A percentile compares a stretch with the other conserved stretches of the same genome.
Conservation (phyloP, 1,284 basidiomycete species). For the Kwoniella shivajii region DNA sequence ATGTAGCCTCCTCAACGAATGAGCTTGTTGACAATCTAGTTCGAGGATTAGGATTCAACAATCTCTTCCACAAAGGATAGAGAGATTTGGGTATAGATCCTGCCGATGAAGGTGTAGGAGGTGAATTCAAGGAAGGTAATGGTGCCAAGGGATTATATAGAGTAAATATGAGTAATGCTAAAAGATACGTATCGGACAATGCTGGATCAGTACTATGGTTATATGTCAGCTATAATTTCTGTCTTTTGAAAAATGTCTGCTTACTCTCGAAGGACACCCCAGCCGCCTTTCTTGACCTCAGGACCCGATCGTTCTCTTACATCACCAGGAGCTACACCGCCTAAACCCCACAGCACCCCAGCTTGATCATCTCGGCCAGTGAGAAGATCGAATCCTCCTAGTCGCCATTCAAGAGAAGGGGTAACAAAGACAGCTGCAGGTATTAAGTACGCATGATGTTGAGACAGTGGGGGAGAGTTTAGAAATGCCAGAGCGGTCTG, state of each 20-base stretch:
- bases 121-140: slow-evolving; percentile 65
- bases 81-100: slow-evolving; percentile 76
- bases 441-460: slow-evolving; percentile 79
- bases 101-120: slow-evolving; percentile 70
- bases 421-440: slow-evolving; percentile 78
- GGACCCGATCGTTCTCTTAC: slow-evolving; percentile 66
- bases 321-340: slow-evolving; percentile 66
- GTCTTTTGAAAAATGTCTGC: slow-evolving; percentile 25
- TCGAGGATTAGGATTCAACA: slow-evolving; percentile 84
- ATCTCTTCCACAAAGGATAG: slow-evolving; percentile 80
- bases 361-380: slow-evolving; percentile 56
- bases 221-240: background rate
- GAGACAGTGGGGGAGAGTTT: slow-evolving; percentile 80
- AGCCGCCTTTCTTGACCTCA: slow-evolving; percentile 89
- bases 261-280: slow-evolving; percentile 80
- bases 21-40: slow-evolving; percentile 72
- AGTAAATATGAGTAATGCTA: slow-evolving; percentile 79
- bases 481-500: slow-evolving; percentile 89
- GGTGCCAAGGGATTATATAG: slow-evolving; percentile 82
- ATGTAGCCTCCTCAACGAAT: slow-evolving; percentile 76
- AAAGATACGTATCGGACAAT: slow-evolving; percentile 78
- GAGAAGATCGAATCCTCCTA: slow-evolving; percentile 91
- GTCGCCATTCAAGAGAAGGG: slow-evolving; percentile 87
- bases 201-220: slow-evolving; percentile 65
- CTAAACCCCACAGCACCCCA: slow-evolving; percentile 64